Base-by-base conservation (phyloP, 1,139 yeast species). In the Arxiozyma telluris region DNA sequence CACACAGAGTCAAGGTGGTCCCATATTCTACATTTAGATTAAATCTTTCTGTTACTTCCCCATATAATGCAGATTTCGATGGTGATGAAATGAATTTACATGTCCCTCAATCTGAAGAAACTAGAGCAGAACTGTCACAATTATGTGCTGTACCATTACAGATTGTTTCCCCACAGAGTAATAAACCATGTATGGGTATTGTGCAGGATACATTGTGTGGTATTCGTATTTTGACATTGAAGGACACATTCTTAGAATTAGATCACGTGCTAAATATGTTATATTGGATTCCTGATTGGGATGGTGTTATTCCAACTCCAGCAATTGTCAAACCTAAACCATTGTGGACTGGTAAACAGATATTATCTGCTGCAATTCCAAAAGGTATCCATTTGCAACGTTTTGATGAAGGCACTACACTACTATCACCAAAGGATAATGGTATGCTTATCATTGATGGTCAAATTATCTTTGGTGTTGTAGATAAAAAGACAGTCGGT, bases 11-110 rank as follows among this genome's bases (percentile, higher is more conserved):
- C 44, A 90, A 88, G 69, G 98, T 93, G 52, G 91, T 94, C 96
- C 99, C 99, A 17, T 94, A 91, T 69, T 91, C 98, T 4, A 93
- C 99, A 0, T 94, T 94, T 77, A 84, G 99, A 75, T 78, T 94
- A 75, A 94, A 93, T 70, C 77, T 94, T 70, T 93, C 98, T 18
- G 98, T 93, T 51, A 93, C 98, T 0, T 89, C 98, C 18, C 99
- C 99, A 27, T 94, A 94, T 74, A 94, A 94, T 74, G 99, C 99
- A 51, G 99, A 94, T 86, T 94, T 94, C 78, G 99, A 94, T 76
- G 99, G 99, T 78, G 99, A 94, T 73, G 98, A 94, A 75, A 94
- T 94, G 99, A 94, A 94, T 74, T 85, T 94, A 75, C 99, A 94
- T 69, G 99, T 94, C 61, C 99, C 99, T 6, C 99, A 94, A 71